phyloP scores from a whole-genome alignment of 192 early-diverging fungal species.

The Lobosporangium transversale region DNA sequence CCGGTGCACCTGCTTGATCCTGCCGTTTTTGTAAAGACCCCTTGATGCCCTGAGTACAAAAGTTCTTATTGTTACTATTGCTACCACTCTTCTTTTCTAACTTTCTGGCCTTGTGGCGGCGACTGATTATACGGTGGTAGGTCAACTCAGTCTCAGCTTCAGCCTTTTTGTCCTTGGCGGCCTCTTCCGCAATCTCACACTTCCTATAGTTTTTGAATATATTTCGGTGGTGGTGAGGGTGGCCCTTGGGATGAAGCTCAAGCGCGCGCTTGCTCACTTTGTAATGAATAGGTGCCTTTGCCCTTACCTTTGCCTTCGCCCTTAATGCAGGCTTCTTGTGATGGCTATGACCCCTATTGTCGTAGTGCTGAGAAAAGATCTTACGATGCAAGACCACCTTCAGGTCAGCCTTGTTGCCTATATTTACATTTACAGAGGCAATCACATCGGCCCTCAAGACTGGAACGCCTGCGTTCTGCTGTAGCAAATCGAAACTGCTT shows the following conservation, averaged over 20 bases:
- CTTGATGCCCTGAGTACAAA: conserved; percentile 25
- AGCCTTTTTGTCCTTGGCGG: background rate
- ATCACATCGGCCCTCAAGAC: background rate
- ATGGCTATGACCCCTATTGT: background rate
- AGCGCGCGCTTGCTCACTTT: conserved; percentile 18
- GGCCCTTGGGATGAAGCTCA: conserved; percentile 14
- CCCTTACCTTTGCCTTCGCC: no score
- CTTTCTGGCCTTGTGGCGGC: conserved; percentile 13
- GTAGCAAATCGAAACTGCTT: conserved; percentile 16
- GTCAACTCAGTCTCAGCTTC: conserved; percentile 19
- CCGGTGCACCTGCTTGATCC: background rate
- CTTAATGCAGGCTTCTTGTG: no score
- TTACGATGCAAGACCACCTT: background rate
- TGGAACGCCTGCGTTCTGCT: background rate
- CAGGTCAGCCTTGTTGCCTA: background rate
- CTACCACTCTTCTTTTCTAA: conserved; percentile 17
- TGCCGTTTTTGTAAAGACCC: background rate
- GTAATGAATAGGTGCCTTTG: conserved; percentile 15
- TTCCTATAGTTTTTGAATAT: background rate
- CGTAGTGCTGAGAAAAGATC: background rate
- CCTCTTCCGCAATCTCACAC: background rate
- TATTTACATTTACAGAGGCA: background rate
- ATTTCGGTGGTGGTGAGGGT: conserved; percentile 5
- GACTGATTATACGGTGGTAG: conserved; percentile 35
- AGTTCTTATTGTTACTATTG: conserved; percentile 10